phyloP scores from a whole-genome alignment of 1,139 yeast species.

The Lodderomyces jiufengensis region DNA sequence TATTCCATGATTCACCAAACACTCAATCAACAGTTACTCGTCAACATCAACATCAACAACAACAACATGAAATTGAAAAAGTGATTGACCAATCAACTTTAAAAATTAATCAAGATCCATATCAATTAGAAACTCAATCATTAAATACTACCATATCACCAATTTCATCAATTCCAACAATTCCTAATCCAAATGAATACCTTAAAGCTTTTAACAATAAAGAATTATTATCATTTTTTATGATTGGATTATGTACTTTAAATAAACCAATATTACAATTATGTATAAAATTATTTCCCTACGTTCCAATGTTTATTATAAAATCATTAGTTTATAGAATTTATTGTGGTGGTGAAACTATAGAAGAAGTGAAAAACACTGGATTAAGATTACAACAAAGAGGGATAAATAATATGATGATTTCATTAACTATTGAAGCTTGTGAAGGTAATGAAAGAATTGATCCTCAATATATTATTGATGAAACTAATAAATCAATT shows the following conservation, averaged over 20 bases:
- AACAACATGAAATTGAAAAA: conserved; percentile 3
- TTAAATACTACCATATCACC: not conserved
- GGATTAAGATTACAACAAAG: conserved; percentile 64
- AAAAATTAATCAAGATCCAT: not conserved
- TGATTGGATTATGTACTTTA: conserved; percentile 66
- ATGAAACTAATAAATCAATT: conserved; percentile 65
- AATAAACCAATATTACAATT: conserved; percentile 58
- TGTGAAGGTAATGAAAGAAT: conserved; percentile 71
- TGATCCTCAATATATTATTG: conserved; percentile 61
- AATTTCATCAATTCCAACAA: not conserved
- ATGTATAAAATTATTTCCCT: conserved; percentile 68
- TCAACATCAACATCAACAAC: conserved; percentile 7
- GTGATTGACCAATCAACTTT: conserved; percentile 1
- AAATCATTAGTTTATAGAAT: conserved; percentile 74
- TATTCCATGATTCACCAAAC: conserved; percentile 19
- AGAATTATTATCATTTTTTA: conserved; percentile 57
- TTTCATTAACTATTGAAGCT: conserved; percentile 89
- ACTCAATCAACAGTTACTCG: conserved; percentile 14
- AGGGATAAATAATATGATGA: conserved; percentile 91
- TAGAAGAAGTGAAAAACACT: conserved; percentile 63
- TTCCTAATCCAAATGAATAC: conserved; percentile 20
- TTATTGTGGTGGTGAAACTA: conserved; percentile 88
- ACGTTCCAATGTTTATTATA: conserved; percentile 67
- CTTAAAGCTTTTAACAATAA: conserved; percentile 31
- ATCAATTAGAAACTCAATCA: conserved; percentile 1